Evolutionary conservation across 108 stramenopile genomes (phyloP).

Genomic region (Nitzschia sp.): DNA sequence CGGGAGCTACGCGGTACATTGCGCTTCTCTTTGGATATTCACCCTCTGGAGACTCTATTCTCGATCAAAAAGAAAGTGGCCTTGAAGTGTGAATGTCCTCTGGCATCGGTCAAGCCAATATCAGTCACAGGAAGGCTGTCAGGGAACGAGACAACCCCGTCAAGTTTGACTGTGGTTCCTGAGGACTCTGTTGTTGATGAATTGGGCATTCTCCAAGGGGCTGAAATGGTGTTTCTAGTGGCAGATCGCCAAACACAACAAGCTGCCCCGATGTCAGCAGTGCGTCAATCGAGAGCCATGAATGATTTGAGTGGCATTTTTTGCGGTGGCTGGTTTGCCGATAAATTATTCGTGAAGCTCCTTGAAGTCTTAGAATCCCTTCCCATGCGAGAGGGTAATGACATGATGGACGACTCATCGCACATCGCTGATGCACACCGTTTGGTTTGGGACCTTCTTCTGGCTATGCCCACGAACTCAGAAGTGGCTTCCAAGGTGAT

Average conservation of each 20-base stretch:
- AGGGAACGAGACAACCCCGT: slow-evolving; percentile 23
- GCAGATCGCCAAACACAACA: slow-evolving; percentile 37
- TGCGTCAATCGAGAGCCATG: slow-evolving; percentile 15
- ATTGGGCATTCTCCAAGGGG: slow-evolving; percentile 70
- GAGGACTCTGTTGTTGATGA: slow-evolving; percentile 70
- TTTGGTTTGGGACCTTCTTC: slow-evolving; percentile 90
- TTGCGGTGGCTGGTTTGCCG: slow-evolving; percentile 55
- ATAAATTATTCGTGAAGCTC: slow-evolving; percentile 65
- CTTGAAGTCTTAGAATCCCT: slow-evolving; percentile 67
- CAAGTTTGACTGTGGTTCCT: slow-evolving; percentile 48
- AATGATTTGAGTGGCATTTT: slow-evolving; percentile 65
- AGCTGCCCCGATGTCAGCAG: not conserved
- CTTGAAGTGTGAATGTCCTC: slow-evolving; percentile 48
- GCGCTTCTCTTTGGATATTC: slow-evolving; percentile 72
- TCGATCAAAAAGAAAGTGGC: slow-evolving; percentile 73
- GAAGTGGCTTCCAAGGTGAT: slow-evolving; percentile 57
- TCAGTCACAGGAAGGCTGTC: slow-evolving; percentile 45
- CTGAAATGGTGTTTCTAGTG: slow-evolving; percentile 76
- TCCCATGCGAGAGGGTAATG: slow-evolving; percentile 37
- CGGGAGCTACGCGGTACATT: slow-evolving; percentile 24
- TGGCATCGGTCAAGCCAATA: slow-evolving; percentile 56
- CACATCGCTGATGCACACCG: slow-evolving; percentile 47
- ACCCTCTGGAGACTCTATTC: slow-evolving; percentile 80
- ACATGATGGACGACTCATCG: slow-evolving; percentile 23
- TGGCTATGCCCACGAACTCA: slow-evolving; percentile 88